Percentiles rank a stretch among this genome's conserved stretches.
Evolutionary conservation across 2,329 filamentous ascomycete genomes (phyloP).

Genomic region (Trichoderma pleuroti): DNA sequence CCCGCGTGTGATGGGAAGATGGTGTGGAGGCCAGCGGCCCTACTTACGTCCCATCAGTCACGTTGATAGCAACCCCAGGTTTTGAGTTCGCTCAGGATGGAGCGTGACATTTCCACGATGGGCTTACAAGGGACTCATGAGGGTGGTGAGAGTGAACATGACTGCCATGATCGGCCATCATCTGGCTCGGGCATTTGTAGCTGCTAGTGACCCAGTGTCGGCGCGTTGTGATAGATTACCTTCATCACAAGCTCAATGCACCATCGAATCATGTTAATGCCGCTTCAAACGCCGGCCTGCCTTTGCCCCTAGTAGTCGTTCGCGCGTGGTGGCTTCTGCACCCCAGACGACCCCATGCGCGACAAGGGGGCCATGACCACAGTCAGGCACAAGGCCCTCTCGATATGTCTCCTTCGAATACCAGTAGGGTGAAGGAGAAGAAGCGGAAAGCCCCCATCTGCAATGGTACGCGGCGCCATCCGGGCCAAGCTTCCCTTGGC

Average conservation of each 20-base stretch:
- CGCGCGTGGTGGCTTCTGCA: constrained; percentile 15
- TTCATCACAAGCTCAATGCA: constrained; percentile 16
- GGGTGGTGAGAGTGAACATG: neutral
- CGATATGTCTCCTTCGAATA: neutral
- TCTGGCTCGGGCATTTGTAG: constrained; percentile 4
- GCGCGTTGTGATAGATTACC: neutral
- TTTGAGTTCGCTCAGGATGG: neutral
- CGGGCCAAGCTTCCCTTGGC: constrained; percentile 14
- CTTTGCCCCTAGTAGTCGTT: neutral
- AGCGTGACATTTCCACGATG: constrained; percentile 13
- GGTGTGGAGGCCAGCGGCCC: neutral
- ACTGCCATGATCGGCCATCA: constrained; percentile 11
- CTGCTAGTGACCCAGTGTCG: neutral
- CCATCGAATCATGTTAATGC: constrained; percentile 14
- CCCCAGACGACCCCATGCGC: constrained; percentile 17
- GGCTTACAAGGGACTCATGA: neutral
- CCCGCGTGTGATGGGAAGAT: neutral
- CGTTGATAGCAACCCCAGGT: constrained; percentile 4
- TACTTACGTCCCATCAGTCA: neutral
- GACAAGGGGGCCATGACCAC: neutral
- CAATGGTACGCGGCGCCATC: constrained; percentile 1
- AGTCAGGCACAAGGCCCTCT: constrained; percentile 4
- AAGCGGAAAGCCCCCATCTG: neutral
- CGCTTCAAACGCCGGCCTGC: constrained; percentile 14
- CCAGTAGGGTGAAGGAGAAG: neutral